Conservation (phyloP, 805 yeast genomes). For the Nakazawaea wyomingensis region DNA sequence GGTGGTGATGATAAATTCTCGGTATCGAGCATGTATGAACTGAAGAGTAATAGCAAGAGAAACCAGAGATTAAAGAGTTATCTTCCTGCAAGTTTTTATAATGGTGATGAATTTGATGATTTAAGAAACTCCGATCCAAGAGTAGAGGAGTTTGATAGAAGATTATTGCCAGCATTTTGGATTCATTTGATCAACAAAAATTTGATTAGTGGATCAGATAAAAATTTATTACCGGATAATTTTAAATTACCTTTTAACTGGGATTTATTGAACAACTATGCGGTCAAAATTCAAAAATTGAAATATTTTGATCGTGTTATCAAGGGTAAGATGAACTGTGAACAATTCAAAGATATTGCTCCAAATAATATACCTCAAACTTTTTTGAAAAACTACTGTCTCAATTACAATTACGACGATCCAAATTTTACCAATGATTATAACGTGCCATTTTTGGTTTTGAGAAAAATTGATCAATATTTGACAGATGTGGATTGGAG, state of each 20-base stretch:
- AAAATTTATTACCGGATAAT: slow-evolving; percentile 6
- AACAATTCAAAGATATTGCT: slow-evolving; percentile 8
- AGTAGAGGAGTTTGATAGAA: slow-evolving; percentile 7
- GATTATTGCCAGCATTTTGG: slow-evolving; percentile 12
- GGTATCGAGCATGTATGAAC: not conserved
- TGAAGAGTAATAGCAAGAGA: not conserved
- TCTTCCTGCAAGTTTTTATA: slow-evolving; percentile 4
- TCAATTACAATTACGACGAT: slow-evolving; percentile 10
- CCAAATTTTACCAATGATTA: slow-evolving; percentile 12
- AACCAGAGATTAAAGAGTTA: slow-evolving; percentile 9
- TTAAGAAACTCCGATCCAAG: slow-evolving; percentile 1
- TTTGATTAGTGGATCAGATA: not conserved
- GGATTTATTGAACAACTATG: slow-evolving; percentile 10
- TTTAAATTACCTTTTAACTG: slow-evolving; percentile 14
- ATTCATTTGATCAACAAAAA: slow-evolving; percentile 11
- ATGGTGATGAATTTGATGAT: not conserved
- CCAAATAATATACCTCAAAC: slow-evolving; percentile 8
- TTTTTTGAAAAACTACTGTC: slow-evolving; percentile 9
- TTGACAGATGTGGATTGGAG: slow-evolving; percentile 11
- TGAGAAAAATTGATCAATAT: slow-evolving; percentile 12
- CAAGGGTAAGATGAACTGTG: slow-evolving; percentile 10
- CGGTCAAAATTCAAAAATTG: slow-evolving; percentile 10
- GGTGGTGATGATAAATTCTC: slow-evolving; percentile 1
- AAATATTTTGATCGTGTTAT: slow-evolving; percentile 11
- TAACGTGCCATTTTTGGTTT: slow-evolving; percentile 12